Conservation (phyloP, 352 stramenopile species). For the Globisporangium uncinulatum region DNA sequence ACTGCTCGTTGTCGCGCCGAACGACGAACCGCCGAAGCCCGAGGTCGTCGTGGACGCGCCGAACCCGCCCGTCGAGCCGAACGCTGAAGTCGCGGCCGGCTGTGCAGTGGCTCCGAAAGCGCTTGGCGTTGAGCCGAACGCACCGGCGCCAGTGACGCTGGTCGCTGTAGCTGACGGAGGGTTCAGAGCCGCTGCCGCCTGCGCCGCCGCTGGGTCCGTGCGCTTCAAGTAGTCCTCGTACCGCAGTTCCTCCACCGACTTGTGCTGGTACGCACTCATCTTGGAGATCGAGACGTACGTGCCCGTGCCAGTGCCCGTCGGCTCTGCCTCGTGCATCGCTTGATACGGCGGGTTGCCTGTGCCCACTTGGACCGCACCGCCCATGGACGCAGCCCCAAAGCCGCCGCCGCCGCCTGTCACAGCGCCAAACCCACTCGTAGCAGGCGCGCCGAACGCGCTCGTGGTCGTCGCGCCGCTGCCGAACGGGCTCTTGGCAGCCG, state of each 20-base stretch:
- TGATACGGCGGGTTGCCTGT: slow-evolving; percentile 72
- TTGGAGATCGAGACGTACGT: slow-evolving; percentile 39
- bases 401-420: slow-evolving; percentile 11
- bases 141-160: slow-evolving; percentile 26
- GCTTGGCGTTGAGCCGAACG: slow-evolving; percentile 30
- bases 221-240: slow-evolving; percentile 47
- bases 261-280: slow-evolving; percentile 34
- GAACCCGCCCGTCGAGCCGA: slow-evolving; percentile 34
- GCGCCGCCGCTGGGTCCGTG: slow-evolving; percentile 21
- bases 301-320: slow-evolving; percentile 43
- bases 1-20: slow-evolving; percentile 18
- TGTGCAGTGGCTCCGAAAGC: slow-evolving; percentile 17
- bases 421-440: slow-evolving; percentile 17
- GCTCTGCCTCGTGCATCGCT: slow-evolving; percentile 53
- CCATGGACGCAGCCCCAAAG: slow-evolving; percentile 30
- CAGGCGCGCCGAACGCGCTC: slow-evolving; percentile 44
- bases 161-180: slow-evolving; percentile 25
- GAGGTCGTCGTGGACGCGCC: slow-evolving; percentile 16
- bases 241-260: slow-evolving; percentile 34
- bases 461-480: slow-evolving; percentile 27
- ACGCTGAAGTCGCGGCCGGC: slow-evolving; percentile 26
- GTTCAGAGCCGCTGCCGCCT: slow-evolving; percentile 39
- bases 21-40: slow-evolving; percentile 32
- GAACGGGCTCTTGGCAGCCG: slow-evolving; percentile 44
- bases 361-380: slow-evolving; percentile 44